Conservation (phyloP, 257 asterid species). For the Agastache rugosa region DNA sequence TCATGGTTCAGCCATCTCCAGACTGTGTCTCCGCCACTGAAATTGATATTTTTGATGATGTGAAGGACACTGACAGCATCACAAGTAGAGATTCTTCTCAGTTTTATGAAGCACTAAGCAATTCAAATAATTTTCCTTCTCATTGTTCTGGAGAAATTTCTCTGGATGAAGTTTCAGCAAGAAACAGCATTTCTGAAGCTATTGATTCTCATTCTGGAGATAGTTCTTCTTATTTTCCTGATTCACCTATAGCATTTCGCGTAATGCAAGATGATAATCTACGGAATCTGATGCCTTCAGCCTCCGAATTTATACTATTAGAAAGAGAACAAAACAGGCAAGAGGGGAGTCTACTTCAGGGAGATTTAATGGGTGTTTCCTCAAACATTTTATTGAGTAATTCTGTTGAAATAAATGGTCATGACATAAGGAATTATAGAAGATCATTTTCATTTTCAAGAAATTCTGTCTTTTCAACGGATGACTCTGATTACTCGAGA, state of each 20-base stretch:
- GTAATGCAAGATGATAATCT: slow-evolving; percentile 40
- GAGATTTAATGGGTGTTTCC: slow-evolving; percentile 56
- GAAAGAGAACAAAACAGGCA: slow-evolving; percentile 58
- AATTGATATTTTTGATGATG: slow-evolving; percentile 33
- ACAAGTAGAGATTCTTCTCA: slow-evolving; percentile 35
- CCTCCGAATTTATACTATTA: slow-evolving; percentile 46
- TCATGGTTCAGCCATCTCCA: slow-evolving; percentile 42
- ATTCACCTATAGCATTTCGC: slow-evolving; percentile 46
- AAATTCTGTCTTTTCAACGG: slow-evolving; percentile 46
- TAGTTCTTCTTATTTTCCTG: slow-evolving; percentile 51
- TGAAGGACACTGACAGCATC: slow-evolving; percentile 31
- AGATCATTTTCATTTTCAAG: slow-evolving; percentile 63
- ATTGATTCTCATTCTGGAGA: slow-evolving; percentile 54
- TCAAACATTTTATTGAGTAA: slow-evolving; percentile 45
- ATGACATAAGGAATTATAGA: slow-evolving; percentile 58
- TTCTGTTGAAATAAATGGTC: slow-evolving; percentile 53
- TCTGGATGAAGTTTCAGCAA: slow-evolving; percentile 54
- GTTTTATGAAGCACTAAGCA: slow-evolving; percentile 30
- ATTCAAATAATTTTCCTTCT: slow-evolving; percentile 33
- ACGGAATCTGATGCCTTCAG: slow-evolving; percentile 48
- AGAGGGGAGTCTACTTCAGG: slow-evolving; percentile 51
- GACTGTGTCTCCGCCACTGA: slow-evolving; percentile 41
- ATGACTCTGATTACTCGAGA: slow-evolving; percentile 51
- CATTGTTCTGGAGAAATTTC: slow-evolving; percentile 44
- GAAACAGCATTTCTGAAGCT: slow-evolving; percentile 53